Percentiles rank a stretch among this genome's conserved stretches.
Evolutionary conservation across 495 filamentous ascomycete genomes (phyloP).

Genomic region (Penicillium verhagenii): DNA sequence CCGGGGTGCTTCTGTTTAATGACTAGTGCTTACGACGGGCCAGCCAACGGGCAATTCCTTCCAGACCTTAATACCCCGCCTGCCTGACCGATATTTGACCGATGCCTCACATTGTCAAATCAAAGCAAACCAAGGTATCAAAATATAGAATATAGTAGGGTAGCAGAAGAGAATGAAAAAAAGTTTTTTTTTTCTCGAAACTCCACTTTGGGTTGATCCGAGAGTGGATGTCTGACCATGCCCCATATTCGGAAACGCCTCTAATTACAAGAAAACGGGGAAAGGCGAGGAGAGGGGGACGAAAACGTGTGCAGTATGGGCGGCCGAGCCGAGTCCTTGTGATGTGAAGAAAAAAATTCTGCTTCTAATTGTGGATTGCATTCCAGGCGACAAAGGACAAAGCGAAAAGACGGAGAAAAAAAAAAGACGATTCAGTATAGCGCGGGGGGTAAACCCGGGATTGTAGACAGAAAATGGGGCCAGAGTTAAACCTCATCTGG

Average conservation of each 20-base stretch:
- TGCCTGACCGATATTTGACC: constrained; percentile 3
- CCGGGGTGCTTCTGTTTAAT: constrained; percentile 3
- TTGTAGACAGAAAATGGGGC: not conserved
- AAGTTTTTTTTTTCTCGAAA: too few species aligned
- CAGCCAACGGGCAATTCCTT: not conserved
- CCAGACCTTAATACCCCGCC: constrained; percentile 1
- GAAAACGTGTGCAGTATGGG: too few species aligned
- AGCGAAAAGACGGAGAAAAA: not conserved
- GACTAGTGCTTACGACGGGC: constrained; percentile 4
- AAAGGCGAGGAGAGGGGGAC: too few species aligned
- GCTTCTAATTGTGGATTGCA: not conserved
- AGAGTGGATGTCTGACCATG: not conserved
- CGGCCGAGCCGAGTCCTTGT: constrained; percentile 1
- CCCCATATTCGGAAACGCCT: not conserved
- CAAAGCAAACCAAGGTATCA: not conserved
- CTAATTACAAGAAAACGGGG: not conserved
- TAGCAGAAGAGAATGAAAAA: not conserved
- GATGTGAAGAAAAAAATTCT: not conserved
- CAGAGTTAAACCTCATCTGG: constrained; percentile 1
- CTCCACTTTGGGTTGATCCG: not conserved
- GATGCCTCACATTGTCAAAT: too few species aligned
- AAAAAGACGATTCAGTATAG: not conserved
- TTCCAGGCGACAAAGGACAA: not conserved
- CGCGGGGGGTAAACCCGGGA: not conserved
- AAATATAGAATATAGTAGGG: not conserved